Evolutionary conservation across 164 flowering plant genomes (phyloP), one percentile per base, ranked within the genome.

Genomic region (Vitis rupestris): DNA sequence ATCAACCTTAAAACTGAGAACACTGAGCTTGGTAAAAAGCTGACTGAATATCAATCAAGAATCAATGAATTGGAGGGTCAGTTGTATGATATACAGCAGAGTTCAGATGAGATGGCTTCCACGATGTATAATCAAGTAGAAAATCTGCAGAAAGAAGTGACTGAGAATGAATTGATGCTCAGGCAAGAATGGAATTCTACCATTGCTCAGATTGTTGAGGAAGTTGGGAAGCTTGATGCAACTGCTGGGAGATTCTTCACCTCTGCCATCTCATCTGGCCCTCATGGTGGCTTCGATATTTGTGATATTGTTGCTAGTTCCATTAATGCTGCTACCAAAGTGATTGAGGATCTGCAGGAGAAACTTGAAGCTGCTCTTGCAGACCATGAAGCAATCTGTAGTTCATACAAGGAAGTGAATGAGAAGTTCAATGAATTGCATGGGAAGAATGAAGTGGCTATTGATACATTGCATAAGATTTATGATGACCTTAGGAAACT

Each of bases 161-260:
- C 70, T 55, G 86, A 82, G 19, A 84, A 73, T 67, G 71, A 69
- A 29, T 68, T 69, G 52, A 30, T 50, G 30, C 78, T 88, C 44
- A 86, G 87, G 75, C 76, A 80, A 59, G 83, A 83, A 54, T 82
- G 88, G 94, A 77, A 65, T 56, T 81, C 82, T 64, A 67, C 65
- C 50, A 31, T 79, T 66, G 70, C 78, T 66, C 72, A 70, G 68
- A 70, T 89, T 77, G 59, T 76, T 72, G 83, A 78, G 76, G 61
- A 67, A 59, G 73, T 83, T 64, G 81, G 53, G 66, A 85, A 81
- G 75, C 94, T 91, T 53, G 83, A 81, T 77, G 70, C 77, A 6
- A 74, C 73, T 64, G 56, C 67, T n/a, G 70, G 72, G 53, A 70
- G 72, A 17, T 16, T 71, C 30, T 61, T 47, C n/a, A 13, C 62